phyloP scores from a whole-genome alignment of 805 yeast genomes.

The Myxozyma neotropica region DNA sequence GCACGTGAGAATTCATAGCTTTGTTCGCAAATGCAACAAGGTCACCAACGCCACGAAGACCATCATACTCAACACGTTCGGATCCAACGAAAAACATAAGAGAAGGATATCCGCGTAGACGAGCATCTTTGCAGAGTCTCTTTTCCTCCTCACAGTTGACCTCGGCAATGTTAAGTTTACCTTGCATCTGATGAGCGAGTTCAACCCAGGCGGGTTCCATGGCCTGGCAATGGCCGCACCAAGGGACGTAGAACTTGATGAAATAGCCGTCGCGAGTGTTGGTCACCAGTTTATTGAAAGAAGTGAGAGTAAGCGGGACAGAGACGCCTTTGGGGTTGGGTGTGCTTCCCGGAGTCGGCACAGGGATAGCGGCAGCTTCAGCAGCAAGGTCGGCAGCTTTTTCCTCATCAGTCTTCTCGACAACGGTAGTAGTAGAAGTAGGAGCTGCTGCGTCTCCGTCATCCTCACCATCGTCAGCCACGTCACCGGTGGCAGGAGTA shows the following conservation, averaged over 20 bases:
- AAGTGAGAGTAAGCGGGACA: slow-evolving; percentile 37
- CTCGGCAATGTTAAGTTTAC: slow-evolving; percentile 46
- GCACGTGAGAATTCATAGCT: slow-evolving; percentile 39
- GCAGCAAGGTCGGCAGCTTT: slow-evolving; percentile 19
- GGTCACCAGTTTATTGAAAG: slow-evolving; percentile 39
- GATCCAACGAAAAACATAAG: slow-evolving; percentile 38
- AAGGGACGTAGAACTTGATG: slow-evolving; percentile 47
- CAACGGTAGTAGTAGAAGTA: not conserved
- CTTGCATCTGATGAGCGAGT: slow-evolving; percentile 41
- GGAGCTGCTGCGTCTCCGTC: slow-evolving; percentile 1
- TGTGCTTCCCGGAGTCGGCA: slow-evolving; percentile 1
- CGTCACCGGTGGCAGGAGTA: slow-evolving; percentile 5
- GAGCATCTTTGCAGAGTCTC: slow-evolving; percentile 42
- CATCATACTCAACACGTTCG: slow-evolving; percentile 38
- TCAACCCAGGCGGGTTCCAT: slow-evolving; percentile 45
- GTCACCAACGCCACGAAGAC: slow-evolving; percentile 42
- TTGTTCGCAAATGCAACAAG: slow-evolving; percentile 42
- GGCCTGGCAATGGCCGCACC: slow-evolving; percentile 46
- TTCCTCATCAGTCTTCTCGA: slow-evolving; percentile 16
- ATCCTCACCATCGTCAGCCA: slow-evolving; percentile 13
- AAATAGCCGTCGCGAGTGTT: slow-evolving; percentile 45
- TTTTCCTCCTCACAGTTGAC: slow-evolving; percentile 45
- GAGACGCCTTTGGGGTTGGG: slow-evolving; percentile 46
- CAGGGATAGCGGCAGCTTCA: slow-evolving; percentile 10
- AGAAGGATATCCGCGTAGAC: slow-evolving; percentile 40